Conservation (phyloP, 2,329 filamentous ascomycete species). For the Trichophyton mentagrophytes region DNA sequence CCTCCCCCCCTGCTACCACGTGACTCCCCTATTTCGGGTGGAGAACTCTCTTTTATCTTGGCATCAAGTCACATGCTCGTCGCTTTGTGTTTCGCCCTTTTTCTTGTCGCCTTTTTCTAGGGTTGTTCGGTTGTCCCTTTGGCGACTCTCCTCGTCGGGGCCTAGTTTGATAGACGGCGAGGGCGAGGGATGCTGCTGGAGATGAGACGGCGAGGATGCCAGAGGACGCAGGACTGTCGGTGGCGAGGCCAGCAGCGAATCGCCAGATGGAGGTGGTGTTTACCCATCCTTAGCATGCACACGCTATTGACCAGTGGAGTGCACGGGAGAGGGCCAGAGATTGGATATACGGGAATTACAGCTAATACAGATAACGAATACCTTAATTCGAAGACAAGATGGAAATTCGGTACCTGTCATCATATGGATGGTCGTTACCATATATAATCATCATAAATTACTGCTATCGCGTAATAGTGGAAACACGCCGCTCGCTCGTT, state of each 20-base stretch:
- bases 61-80: not conserved
- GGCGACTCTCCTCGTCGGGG: not conserved
- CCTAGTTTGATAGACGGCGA: not conserved
- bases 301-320: not conserved
- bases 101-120: not conserved
- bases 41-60: not conserved
- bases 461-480: constrained; percentile 4
- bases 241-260: not conserved
- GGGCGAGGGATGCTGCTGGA: no score
- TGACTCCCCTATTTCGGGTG: not conserved
- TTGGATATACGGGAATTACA: not conserved
- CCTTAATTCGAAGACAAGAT: not conserved
- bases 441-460: not conserved
- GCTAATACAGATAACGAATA: not conserved
- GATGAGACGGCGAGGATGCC: no score
- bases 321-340: no score
- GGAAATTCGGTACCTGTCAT: not conserved
- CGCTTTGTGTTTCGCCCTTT: not conserved
- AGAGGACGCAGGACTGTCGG: no score
- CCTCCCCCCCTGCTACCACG: not conserved
- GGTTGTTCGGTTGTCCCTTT: not conserved
- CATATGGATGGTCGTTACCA: not conserved
- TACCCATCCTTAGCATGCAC: not conserved
- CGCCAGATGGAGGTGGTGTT: not conserved
- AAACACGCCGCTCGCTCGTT: not conserved